Evolutionary conservation across 75 land plant species (phyloP), one percentile per base, ranked within the genome.

Genomic region (Azolla pinnata): DNA sequence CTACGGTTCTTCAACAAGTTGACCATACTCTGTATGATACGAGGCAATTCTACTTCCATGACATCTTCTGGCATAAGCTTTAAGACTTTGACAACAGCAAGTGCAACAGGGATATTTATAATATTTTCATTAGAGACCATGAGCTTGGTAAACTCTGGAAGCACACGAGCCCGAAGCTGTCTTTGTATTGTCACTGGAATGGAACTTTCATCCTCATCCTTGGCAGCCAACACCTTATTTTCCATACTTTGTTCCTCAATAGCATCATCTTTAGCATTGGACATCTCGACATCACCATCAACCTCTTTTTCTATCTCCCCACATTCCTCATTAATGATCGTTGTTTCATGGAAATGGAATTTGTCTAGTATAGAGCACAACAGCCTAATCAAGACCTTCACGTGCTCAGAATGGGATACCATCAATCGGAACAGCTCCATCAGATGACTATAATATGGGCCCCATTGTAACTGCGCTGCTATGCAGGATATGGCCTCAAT

Each of bases 41-140:
- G 85, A 16, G 90, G 77, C 42, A 93, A 81, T 51, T 88, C 87
- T 31, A 80, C 66, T 42, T 88, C 90, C 76, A 83, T 73, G 19
- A 62, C 47, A 19, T 81, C 87, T 31, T 32, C 62, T 3, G 95
- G 87, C 75, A 88, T 75, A 61, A 88, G 75, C 65, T 93, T 86
- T 31, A 93, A 70, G 20, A 93, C 31, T 47, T 93, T 93, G 23
- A 85, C 71, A 8, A 74, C 73, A 46, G 80, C 87, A 50, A 85
- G 66, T 56, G 78, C 79, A 51, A 81, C 67, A 33, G 77, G 69
- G 27, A 82, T 80, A 78, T 89, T 81, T 16, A 89, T 71, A 9
- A 66, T 72, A 31, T 79, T 82, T 50, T 74, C 67, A 16, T 86
- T 75, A 32, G 81, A 68, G 26, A 67, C 53, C 64, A 88, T 72